Percentiles rank a stretch among this genome's conserved stretches.
phyloP scores from a whole-genome alignment of 2,329 filamentous ascomycete genomes.

The Botrytis medusae region DNA sequence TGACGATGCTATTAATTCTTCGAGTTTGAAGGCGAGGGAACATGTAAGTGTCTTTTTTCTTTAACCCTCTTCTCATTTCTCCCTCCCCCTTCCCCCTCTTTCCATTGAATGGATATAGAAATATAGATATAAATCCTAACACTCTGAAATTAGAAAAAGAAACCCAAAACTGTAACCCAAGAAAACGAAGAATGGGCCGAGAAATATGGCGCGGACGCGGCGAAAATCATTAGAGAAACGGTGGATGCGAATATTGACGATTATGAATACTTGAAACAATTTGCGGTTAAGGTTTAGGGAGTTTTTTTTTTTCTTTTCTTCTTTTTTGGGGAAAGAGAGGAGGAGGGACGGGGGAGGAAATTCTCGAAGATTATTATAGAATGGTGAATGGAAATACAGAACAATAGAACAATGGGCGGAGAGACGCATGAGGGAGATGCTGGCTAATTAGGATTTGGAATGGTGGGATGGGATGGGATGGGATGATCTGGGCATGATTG shows the following conservation, averaged over 20 bases:
- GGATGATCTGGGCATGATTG: too few relatives aligned
- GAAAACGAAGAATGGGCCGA: slow-evolving; percentile 70
- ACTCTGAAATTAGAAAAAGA: slow-evolving; percentile 46
- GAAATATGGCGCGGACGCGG: slow-evolving; percentile 72
- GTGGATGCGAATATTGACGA: slow-evolving; percentile 71
- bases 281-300: slow-evolving; percentile 60
- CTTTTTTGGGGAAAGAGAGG: too few relatives aligned
- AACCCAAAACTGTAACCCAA: slow-evolving; percentile 61
- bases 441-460: too few relatives aligned
- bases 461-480: background rate
- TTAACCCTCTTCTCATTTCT: background rate
- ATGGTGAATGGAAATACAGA: too few relatives aligned
- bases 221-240: slow-evolving; percentile 66
- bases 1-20: slow-evolving; percentile 87
- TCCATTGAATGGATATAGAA: background rate
- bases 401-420: too few relatives aligned
- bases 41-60: slow-evolving; percentile 53
- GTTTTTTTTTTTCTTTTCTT: too few relatives aligned
- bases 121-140: background rate
- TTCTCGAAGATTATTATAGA: too few relatives aligned
- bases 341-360: too few relatives aligned
- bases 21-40: slow-evolving; percentile 68
- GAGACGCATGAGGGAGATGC: too few relatives aligned
- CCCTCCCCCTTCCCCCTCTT: background rate
- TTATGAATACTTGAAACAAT: slow-evolving; percentile 81